Conservation (phyloP, 2,329 filamentous ascomycete species). For the Coniella lustricola region DNA sequence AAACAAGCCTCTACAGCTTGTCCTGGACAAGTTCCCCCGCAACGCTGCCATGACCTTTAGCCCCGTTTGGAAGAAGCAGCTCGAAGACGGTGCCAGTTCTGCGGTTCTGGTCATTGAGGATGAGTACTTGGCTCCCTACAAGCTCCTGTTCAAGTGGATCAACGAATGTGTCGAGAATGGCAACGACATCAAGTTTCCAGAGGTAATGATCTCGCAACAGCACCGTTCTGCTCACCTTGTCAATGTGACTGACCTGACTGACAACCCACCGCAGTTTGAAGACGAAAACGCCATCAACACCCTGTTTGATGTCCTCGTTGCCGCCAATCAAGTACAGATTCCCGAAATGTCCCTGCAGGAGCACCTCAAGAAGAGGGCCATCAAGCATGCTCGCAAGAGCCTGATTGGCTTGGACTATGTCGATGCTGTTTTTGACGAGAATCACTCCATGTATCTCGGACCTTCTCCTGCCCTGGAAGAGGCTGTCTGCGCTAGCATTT, state of each 20-base stretch:
- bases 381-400: constrained; percentile 10
- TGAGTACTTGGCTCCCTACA: constrained; percentile 1
- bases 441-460: constrained; percentile 1
- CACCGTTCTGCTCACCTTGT: background rate
- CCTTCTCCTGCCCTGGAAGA: constrained; percentile 4
- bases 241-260: background rate
- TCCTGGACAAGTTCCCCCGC: constrained; percentile 6
- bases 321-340: constrained; percentile 10
- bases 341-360: constrained; percentile 15
- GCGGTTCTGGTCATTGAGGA: constrained; percentile 5
- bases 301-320: constrained; percentile 9
- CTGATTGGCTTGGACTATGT: constrained; percentile 5
- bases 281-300: constrained; percentile 10
- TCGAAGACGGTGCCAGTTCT: background rate
- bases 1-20: background rate
- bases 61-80: constrained; percentile 11
- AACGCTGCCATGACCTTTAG: constrained; percentile 6
- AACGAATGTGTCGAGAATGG: constrained; percentile 12
- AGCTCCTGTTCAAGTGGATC: constrained; percentile 13
- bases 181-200: constrained; percentile 16
- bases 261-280: background rate
- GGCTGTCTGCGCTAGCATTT: constrained; percentile 14
- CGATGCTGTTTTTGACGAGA: constrained; percentile 9
- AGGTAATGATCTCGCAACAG: background rate
- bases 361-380: constrained; percentile 12